These are phyloP conservation scores for Russula olivacea DNA, from an alignment of 768 basidiomycete species.

Conservation along the genomic window DNA sequence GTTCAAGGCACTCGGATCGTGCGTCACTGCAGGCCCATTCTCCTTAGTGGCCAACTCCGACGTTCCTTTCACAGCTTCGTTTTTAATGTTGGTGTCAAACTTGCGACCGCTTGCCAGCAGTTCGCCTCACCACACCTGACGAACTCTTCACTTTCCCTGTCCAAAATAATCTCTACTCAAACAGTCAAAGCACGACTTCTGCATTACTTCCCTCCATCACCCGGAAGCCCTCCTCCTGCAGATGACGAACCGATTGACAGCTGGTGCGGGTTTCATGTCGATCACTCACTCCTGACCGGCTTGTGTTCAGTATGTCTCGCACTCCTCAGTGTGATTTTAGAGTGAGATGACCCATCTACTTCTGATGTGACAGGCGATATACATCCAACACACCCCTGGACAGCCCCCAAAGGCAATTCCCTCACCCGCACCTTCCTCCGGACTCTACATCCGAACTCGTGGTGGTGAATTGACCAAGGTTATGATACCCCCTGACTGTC, in stretches of 20 bases:
- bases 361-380: slow-evolving; percentile 61
- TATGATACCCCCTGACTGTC: slow-evolving; percentile 72
- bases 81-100: slow-evolving; percentile 71
- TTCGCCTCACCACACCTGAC: slow-evolving; percentile 69
- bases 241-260: slow-evolving; percentile 72
- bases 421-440: slow-evolving; percentile 70
- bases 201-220: slow-evolving; percentile 86
- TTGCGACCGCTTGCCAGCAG: slow-evolving; percentile 85
- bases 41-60: slow-evolving; percentile 8
- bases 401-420: slow-evolving; percentile 45
- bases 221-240: slow-evolving; percentile 33
- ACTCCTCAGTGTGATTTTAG: slow-evolving; percentile 1
- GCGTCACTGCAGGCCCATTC: slow-evolving; percentile 18
- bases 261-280: slow-evolving; percentile 94
- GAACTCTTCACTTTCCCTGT: slow-evolving; percentile 63
- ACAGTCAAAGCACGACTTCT: slow-evolving; percentile 89
- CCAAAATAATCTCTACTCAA: slow-evolving; percentile 69
- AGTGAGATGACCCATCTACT: not conserved
- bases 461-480: slow-evolving; percentile 76
- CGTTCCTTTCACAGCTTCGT: slow-evolving; percentile 49
- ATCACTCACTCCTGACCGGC: slow-evolving; percentile 87
- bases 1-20: slow-evolving; percentile 83
- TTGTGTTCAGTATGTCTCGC: slow-evolving; percentile 67
- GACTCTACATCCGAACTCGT: slow-evolving; percentile 87
- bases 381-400: slow-evolving; percentile 47